Conservation (phyloP, 2,329 filamentous ascomycete genomes). For the Microsporum audouinii region DNA sequence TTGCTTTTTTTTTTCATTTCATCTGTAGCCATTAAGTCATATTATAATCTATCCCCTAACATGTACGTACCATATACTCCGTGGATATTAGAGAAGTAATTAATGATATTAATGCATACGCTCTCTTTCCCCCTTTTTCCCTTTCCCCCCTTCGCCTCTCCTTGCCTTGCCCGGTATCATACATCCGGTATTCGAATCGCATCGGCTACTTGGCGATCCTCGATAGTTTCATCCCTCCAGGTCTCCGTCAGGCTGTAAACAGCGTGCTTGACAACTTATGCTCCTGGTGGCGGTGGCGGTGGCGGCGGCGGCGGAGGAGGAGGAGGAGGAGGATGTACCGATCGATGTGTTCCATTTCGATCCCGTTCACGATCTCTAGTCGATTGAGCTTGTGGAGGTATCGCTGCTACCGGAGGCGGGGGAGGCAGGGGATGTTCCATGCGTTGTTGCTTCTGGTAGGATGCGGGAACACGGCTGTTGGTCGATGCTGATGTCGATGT, state of each 20-base stretch:
- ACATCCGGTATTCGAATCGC: too few species aligned
- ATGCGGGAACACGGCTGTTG: slow-evolving; percentile 8
- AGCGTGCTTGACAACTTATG: not conserved
- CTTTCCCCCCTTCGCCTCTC: too few species aligned
- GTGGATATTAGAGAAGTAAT: too few species aligned
- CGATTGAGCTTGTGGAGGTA: slow-evolving; percentile 3
- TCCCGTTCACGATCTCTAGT: not conserved
- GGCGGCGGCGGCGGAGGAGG: not conserved
- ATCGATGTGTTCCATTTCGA: not conserved
- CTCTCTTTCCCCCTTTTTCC: too few species aligned
- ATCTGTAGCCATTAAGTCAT: not conserved
- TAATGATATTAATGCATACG: too few species aligned
- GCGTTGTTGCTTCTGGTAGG: slow-evolving; percentile 4
- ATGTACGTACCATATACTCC: not conserved
- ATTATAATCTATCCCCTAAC: not conserved
- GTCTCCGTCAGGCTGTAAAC: slow-evolving; percentile 6
- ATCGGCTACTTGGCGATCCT: not conserved
- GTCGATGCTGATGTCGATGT: not conserved
- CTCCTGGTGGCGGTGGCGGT: not conserved
- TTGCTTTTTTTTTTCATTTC: not conserved
- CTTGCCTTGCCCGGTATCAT: too few species aligned
- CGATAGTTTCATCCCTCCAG: not conserved
- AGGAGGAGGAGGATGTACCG: not conserved
- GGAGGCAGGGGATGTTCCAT: slow-evolving; percentile 8
- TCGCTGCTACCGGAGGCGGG: not conserved